Conservation (phyloP, 768 basidiomycete genomes). For the Termitomyces eurrhizus region DNA sequence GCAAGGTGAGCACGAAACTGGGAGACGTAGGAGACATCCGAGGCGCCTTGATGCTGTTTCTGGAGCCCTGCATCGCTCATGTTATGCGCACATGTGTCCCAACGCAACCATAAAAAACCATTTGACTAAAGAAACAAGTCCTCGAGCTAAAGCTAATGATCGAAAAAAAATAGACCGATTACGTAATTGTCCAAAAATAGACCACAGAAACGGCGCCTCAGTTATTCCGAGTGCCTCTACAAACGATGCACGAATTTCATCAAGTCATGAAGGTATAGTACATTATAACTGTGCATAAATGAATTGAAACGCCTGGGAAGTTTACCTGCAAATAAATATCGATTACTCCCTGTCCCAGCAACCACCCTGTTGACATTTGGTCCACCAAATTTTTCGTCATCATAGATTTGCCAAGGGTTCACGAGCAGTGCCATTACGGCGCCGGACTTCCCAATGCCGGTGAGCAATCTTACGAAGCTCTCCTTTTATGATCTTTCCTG, state of each 20-base stretch:
- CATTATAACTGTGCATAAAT: background rate
- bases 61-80: slow-evolving; percentile 17
- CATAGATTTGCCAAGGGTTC: slow-evolving; percentile 36
- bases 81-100: slow-evolving; percentile 11
- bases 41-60: slow-evolving; percentile 7
- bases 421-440: slow-evolving; percentile 25
- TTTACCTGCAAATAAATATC: background rate
- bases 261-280: background rate
- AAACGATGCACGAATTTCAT: background rate
- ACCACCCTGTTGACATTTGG: background rate
- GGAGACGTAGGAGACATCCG: slow-evolving; percentile 17
- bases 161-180: background rate
- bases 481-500: slow-evolving; percentile 55
- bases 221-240: no score
- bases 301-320: background rate
- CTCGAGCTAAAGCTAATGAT: background rate
- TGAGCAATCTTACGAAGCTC: slow-evolving; percentile 44
- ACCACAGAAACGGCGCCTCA: background rate
- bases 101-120: slow-evolving; percentile 2
- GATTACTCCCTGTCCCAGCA: background rate
- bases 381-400: background rate
- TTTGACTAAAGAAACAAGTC: slow-evolving; percentile 5
- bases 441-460: slow-evolving; percentile 38
- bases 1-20: slow-evolving; percentile 31
- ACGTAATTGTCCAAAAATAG: background rate